Evolutionary conservation across 108 stramenopile species (phyloP).

Genomic region (Cyclostephanos invisitatus): DNA sequence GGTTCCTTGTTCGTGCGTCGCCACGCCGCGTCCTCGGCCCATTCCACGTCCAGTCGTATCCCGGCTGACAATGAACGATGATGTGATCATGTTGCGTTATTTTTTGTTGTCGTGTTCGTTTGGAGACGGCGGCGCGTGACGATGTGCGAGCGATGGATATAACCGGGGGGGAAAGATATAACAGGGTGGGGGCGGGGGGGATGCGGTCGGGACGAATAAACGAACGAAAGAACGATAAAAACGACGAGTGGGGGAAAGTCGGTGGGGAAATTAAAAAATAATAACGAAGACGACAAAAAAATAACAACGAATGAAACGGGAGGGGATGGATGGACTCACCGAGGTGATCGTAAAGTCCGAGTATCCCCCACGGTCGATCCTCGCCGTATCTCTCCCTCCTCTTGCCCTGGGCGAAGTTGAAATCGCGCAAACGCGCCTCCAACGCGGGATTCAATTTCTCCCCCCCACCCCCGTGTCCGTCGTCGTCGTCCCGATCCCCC

Average conservation of each 20-base stretch:
- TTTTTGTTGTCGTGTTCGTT: too few species aligned
- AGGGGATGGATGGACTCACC: constrained; percentile 1
- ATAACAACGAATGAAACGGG: neutral
- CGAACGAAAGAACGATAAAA: too few species aligned
- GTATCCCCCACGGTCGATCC: constrained; percentile 68
- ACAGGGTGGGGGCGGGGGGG: neutral
- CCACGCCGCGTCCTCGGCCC: constrained; percentile 89
- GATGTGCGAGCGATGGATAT: too few species aligned
- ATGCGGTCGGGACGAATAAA: neutral
- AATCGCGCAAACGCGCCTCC: constrained; percentile 75
- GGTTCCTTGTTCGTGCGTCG: constrained; percentile 67
- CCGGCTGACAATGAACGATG: constrained; percentile 20
- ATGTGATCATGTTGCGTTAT: too few species aligned
- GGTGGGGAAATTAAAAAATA: too few species aligned
- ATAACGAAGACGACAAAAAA: neutral
- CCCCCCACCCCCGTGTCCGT: constrained; percentile 12
- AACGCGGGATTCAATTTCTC: constrained; percentile 37
- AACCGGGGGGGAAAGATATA: too few species aligned
- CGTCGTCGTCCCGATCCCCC: constrained; percentile 9
- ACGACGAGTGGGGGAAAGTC: too few species aligned
- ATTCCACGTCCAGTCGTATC: constrained; percentile 78
- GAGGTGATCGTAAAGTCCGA: constrained; percentile 80
- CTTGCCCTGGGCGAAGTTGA: constrained; percentile 84
- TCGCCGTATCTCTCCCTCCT: constrained; percentile 73
- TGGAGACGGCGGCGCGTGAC: too few species aligned